Evolutionary conservation across 495 filamentous ascomycete genomes (phyloP).

Genomic region (Filosporella fistucella): DNA sequence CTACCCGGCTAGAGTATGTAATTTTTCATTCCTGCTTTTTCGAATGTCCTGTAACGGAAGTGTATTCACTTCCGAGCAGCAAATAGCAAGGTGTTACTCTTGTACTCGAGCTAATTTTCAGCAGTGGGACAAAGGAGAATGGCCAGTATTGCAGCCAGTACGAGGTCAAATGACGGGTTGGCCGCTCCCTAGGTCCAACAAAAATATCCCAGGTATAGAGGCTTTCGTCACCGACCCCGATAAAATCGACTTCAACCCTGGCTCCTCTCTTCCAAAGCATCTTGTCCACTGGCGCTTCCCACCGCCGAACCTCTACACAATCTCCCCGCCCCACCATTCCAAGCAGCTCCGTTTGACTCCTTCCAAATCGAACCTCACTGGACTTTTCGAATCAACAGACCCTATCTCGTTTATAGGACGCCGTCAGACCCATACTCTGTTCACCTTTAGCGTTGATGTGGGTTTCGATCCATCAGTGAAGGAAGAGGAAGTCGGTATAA

Average conservation of each 20-base stretch:
- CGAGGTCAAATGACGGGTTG: constrained; percentile 36
- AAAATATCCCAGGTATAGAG: constrained; percentile 30
- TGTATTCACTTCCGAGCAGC: too few relatives aligned
- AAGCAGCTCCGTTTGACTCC: too few relatives aligned
- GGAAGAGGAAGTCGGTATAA: constrained; percentile 38
- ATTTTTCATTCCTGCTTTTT: too few relatives aligned
- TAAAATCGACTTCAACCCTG: constrained; percentile 32
- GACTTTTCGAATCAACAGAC: constrained; percentile 11
- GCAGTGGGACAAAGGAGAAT: constrained; percentile 39
- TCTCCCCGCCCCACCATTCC: too few relatives aligned
- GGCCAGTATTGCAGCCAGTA: constrained; percentile 39
- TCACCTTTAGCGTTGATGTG: constrained; percentile 36
- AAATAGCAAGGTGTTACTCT: too few relatives aligned
- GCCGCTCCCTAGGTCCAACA: constrained; percentile 31
- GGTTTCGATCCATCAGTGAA: constrained; percentile 29
- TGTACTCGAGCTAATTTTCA: too few relatives aligned
- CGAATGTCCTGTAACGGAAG: too few relatives aligned
- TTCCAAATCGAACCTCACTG: constrained; percentile 42
- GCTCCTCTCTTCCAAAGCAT: constrained; percentile 33
- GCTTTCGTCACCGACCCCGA: constrained; percentile 35
- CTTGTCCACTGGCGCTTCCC: constrained; percentile 22
- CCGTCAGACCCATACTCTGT: constrained; percentile 45
- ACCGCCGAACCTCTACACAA: constrained; percentile 28
- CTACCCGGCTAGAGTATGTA: constrained; percentile 41
- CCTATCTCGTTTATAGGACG: constrained; percentile 44